Evolutionary conservation across 2,329 filamentous ascomycete genomes (phyloP).

Genomic region (Delphinella strobiligena): DNA sequence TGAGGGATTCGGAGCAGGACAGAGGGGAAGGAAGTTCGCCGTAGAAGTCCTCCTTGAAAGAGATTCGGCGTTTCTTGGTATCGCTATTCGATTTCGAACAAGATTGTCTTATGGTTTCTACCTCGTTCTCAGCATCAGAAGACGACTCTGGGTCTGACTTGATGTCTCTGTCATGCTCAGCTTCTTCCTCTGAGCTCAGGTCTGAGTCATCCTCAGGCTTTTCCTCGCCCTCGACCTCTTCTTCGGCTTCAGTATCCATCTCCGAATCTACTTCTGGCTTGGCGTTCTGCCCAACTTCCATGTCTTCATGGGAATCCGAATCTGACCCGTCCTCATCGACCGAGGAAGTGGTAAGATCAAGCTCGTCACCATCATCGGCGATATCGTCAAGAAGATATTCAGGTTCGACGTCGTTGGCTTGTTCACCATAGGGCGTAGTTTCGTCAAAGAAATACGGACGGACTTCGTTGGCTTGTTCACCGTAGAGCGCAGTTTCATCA

Average conservation of each 20-base stretch:
- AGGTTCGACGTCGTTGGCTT: neutral
- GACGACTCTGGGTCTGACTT: too few relatives aligned
- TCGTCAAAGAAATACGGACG: neutral
- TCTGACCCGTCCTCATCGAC: too few relatives aligned
- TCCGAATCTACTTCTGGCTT: neutral
- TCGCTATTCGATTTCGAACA: too few relatives aligned
- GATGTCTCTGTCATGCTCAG: neutral
- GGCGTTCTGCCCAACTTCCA: neutral
- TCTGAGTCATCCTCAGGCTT: neutral
- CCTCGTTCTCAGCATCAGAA: too few relatives aligned
- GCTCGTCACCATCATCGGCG: neutral
- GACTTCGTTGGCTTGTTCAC: neutral
- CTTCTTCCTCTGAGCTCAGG: neutral
- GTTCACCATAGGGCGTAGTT: slow-evolving; percentile 1
- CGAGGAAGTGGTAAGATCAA: too few relatives aligned
- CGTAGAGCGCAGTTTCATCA: neutral
- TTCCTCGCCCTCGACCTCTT: neutral
- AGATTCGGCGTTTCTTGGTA: too few relatives aligned
- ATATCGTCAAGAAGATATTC: neutral
- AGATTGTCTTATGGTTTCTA: too few relatives aligned
- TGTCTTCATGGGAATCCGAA: neutral
- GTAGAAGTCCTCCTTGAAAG: too few relatives aligned
- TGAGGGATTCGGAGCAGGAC: neutral
- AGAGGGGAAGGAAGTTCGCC: neutral
- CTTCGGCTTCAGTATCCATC: neutral